phyloP scores from a whole-genome alignment of 2,329 filamentous ascomycete species.

The Nemania diffusa region DNA sequence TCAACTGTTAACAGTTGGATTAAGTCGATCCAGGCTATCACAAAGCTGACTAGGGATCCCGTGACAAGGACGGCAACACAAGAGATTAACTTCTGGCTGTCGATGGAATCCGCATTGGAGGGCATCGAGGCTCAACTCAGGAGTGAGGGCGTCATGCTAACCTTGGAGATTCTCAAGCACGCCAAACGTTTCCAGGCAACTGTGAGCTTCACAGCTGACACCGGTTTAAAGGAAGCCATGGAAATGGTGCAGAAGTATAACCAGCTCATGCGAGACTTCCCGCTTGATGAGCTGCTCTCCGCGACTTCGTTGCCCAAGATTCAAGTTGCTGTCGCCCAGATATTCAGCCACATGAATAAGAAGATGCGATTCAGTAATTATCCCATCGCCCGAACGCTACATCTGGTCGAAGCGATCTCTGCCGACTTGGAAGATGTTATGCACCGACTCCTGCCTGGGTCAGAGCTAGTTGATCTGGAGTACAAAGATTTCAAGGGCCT shows the following conservation, averaged over 20 bases:
- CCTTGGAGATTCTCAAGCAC: constrained; percentile 93
- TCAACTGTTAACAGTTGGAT: constrained; percentile 98
- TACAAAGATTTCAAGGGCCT: constrained; percentile 89
- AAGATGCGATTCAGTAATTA: constrained; percentile 97
- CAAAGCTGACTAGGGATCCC: constrained; percentile 90
- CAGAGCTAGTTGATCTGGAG: constrained; percentile 88
- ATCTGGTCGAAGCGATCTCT: constrained; percentile 96
- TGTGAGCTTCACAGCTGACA: constrained; percentile 95
- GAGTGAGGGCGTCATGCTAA: constrained; percentile 88
- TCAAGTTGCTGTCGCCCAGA: constrained; percentile 86
- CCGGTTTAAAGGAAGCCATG: constrained; percentile 93
- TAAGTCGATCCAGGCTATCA: constrained; percentile 96
- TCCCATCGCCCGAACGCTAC: constrained; percentile 88
- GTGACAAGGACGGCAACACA: constrained; percentile 83
- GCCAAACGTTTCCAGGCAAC: constrained; percentile 98
- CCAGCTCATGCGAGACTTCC: constrained; percentile 97
- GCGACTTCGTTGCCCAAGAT: constrained; percentile 90
- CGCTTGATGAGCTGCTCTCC: constrained; percentile 91
- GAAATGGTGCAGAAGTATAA: constrained; percentile 99
- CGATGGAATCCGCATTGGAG: constrained; percentile 93
- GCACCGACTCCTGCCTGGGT: constrained; percentile 85
- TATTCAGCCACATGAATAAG: constrained; percentile 96
- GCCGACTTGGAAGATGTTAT: constrained; percentile 88
- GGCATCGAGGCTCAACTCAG: constrained; percentile 89
- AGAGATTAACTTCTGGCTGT: constrained; percentile 99